phyloP scores from a whole-genome alignment of 192 early-diverging fungal genomes.

The Backusella parvicylindrica region DNA sequence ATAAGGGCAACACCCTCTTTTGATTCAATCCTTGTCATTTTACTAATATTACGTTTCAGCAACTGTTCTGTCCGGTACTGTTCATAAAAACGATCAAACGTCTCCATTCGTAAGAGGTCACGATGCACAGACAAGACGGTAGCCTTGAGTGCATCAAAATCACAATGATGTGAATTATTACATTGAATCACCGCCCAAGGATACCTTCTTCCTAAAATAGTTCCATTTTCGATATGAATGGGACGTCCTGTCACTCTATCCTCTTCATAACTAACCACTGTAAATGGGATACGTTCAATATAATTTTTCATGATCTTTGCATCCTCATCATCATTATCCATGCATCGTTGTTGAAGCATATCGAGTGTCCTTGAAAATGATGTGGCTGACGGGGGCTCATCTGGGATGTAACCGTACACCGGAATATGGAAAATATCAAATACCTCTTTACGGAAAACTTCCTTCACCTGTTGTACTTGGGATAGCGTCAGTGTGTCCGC shows the following conservation, averaged over 20 bases:
- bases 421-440: conserved; percentile 72
- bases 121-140: conserved; percentile 47
- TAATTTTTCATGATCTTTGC: conserved; percentile 22
- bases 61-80: conserved; percentile 55
- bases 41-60: conserved; percentile 41
- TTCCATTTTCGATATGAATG: background rate
- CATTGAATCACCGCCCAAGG: conserved; percentile 92
- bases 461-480: conserved; percentile 67
- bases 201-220: conserved; percentile 80
- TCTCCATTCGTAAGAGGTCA: conserved; percentile 48
- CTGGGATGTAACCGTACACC: conserved; percentile 53
- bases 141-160: conserved; percentile 61
- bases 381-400: background rate
- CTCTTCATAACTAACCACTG: conserved; percentile 89
- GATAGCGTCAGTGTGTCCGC: conserved; percentile 72
- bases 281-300: conserved; percentile 68
- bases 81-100: conserved; percentile 55
- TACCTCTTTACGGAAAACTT: conserved; percentile 70
- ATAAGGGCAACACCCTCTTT: background rate
- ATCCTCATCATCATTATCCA: conserved; percentile 22
- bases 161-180: conserved; percentile 86
- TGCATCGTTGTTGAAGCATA: conserved; percentile 16
- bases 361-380: background rate
- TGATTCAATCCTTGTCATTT: conserved; percentile 28
- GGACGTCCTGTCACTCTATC: conserved; percentile 45